Evolutionary conservation across 2,329 filamentous ascomycete species (phyloP).

Genomic region (Botrytis sinoallii): DNA sequence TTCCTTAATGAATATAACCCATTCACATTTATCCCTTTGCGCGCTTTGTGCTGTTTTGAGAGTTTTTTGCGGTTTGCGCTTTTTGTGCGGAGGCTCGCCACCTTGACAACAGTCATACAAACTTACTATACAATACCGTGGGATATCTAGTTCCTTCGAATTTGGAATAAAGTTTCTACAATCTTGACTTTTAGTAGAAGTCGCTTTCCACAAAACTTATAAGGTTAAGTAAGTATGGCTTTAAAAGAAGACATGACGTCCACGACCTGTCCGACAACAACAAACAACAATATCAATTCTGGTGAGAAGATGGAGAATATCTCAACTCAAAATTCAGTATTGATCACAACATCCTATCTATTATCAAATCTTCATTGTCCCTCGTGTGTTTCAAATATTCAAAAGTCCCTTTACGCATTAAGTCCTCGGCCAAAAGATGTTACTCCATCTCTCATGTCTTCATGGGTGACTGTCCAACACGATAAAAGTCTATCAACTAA

Average conservation of each 20-base stretch:
- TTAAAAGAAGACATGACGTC: neutral
- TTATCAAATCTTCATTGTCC: conserved; percentile 76
- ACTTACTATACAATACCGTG: neutral
- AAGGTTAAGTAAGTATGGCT: neutral
- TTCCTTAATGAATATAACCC: neutral
- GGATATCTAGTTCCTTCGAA: neutral
- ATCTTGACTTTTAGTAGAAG: conserved; percentile 4
- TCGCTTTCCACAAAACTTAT: neutral
- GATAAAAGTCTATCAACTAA: conserved; percentile 43
- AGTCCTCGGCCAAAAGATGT: conserved; percentile 54
- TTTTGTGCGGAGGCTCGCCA: conserved; percentile 13
- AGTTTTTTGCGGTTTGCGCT: conserved; percentile 10
- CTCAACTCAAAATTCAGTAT: neutral
- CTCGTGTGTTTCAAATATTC: conserved; percentile 67
- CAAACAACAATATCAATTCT: conserved; percentile 10
- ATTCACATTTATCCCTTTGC: neutral
- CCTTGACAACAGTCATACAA: neutral
- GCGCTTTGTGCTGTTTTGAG: conserved; percentile 7
- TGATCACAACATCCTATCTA: conserved; percentile 47
- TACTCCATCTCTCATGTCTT: conserved; percentile 68
- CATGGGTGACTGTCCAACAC: conserved; percentile 63
- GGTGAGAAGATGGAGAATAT: conserved; percentile 10
- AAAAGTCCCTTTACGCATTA: conserved; percentile 51
- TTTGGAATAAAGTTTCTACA: neutral
- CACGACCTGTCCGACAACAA: neutral